Evolutionary conservation across 768 basidiomycete species (phyloP).

Genomic region (Tricholoma flavovirens): DNA sequence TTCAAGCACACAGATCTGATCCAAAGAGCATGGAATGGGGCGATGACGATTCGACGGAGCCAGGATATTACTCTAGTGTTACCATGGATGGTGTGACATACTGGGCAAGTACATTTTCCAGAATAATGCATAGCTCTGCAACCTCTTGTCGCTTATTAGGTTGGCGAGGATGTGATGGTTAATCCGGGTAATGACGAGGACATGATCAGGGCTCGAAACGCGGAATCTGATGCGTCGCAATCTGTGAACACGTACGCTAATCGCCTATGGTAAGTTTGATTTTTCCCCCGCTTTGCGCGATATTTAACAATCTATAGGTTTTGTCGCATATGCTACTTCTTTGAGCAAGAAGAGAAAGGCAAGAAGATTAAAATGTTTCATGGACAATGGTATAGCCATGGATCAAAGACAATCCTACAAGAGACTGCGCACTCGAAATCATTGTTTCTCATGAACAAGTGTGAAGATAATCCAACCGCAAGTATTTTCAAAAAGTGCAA

Average conservation of each 20-base stretch:
- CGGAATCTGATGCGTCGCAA: conserved; percentile 32
- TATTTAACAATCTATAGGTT: conserved; percentile 45
- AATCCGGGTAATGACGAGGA: conserved; percentile 49
- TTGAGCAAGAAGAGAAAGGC: conserved; percentile 28
- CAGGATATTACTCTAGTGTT: conserved; percentile 39
- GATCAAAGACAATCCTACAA: conserved; percentile 59
- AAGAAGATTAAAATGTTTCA: conserved; percentile 49
- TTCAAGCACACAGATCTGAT: conserved; percentile 26
- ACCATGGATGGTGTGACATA: conserved; percentile 55
- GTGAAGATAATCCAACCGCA: conserved; percentile 48
- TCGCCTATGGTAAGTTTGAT: conserved; percentile 48
- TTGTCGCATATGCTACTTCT: conserved; percentile 60
- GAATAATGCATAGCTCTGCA: neutral
- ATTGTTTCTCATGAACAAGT: conserved; percentile 50
- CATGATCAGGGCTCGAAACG: conserved; percentile 33
- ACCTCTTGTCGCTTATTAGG: conserved; percentile 32
- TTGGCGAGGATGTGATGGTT: conserved; percentile 61
- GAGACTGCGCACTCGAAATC: conserved; percentile 60
- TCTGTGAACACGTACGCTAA: conserved; percentile 55
- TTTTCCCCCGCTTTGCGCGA: neutral
- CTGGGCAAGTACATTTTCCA: conserved; percentile 30
- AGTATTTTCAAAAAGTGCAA: conserved; percentile 58
- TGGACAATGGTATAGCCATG: conserved; percentile 67
- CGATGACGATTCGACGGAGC: conserved; percentile 7
- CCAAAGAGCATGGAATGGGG: conserved; percentile 33